Conservation (phyloP, 2,329 filamentous ascomycete species). For the Macrophomina phaseolina region DNA sequence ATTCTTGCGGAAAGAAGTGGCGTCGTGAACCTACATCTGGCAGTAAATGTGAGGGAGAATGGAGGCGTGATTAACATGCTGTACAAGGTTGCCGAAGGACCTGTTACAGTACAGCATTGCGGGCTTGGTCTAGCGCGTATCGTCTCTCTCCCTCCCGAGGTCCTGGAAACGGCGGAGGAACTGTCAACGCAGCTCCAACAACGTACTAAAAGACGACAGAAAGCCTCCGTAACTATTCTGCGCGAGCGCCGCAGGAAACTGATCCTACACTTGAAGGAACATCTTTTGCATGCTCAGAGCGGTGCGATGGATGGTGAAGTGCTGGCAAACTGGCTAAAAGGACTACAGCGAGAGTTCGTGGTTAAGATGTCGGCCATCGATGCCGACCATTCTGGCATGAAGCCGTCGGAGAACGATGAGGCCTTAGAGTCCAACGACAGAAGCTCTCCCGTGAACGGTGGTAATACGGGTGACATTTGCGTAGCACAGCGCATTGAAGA, state of each 20-base stretch:
- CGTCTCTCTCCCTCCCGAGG: constrained; percentile 70
- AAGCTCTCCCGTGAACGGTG: too few relatives aligned
- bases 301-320: constrained; percentile 69
- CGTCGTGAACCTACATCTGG: constrained; percentile 82
- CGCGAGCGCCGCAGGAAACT: constrained; percentile 72
- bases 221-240: constrained; percentile 63
- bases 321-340: constrained; percentile 67
- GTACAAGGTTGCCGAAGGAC: constrained; percentile 79
- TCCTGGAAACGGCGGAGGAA: constrained; percentile 71
- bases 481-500: background rate
- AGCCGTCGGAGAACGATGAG: constrained; percentile 22
- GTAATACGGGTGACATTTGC: background rate
- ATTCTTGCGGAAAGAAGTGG: constrained; percentile 77
- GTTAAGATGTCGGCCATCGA: constrained; percentile 72
- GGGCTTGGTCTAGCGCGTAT: constrained; percentile 81
- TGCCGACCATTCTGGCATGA: constrained; percentile 38
- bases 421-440: background rate
- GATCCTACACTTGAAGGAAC: constrained; percentile 73
- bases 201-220: constrained; percentile 63
- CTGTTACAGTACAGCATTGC: constrained; percentile 74
- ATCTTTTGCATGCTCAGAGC: constrained; percentile 70
- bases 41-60: constrained; percentile 65
- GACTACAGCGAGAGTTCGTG: constrained; percentile 77
- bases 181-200: constrained; percentile 68
- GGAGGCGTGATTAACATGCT: constrained; percentile 79